phyloP scores from a whole-genome alignment of 139 green algal species.

The Raphidocelis subcapitata region DNA sequence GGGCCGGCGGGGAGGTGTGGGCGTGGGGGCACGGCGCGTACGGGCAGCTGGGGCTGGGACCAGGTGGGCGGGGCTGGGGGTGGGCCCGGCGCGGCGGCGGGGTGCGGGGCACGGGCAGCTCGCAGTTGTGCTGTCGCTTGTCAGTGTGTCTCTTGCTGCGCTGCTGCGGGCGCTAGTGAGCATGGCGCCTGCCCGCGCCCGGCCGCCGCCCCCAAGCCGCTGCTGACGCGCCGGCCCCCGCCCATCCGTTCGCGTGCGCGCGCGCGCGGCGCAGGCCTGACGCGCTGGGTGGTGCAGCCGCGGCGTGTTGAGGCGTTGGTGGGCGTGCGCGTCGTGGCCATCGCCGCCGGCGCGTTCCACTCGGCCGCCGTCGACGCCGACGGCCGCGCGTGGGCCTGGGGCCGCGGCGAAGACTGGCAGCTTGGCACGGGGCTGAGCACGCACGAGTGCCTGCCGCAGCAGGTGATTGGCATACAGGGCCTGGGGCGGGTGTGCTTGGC shows the following conservation, averaged over 20 bases:
- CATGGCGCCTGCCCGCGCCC: too few relatives aligned
- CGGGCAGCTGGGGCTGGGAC: slow-evolving; percentile 43
- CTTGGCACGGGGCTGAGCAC: slow-evolving; percentile 24
- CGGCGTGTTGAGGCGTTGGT: not conserved
- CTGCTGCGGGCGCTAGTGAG: too few relatives aligned
- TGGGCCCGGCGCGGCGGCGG: too few relatives aligned
- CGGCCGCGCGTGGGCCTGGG: slow-evolving; percentile 34
- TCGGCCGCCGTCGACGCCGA: slow-evolving; percentile 29
- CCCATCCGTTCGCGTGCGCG: too few relatives aligned
- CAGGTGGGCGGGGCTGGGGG: slow-evolving; percentile 5
- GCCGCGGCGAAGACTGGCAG: slow-evolving; percentile 40
- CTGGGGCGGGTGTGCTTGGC: not conserved
- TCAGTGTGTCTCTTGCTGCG: too few relatives aligned
- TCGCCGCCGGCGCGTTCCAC: slow-evolving; percentile 36
- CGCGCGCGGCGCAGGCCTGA: not conserved
- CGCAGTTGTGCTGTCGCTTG: too few relatives aligned
- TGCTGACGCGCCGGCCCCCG: too few relatives aligned
- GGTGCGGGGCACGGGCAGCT: too few relatives aligned
- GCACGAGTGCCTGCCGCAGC: slow-evolving; percentile 38
- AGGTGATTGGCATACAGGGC: not conserved
- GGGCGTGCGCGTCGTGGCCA: not conserved
- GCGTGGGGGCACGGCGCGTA: slow-evolving; percentile 36
- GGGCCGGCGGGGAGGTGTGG: slow-evolving; percentile 25
- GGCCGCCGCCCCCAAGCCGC: too few relatives aligned
- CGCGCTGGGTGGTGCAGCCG: not conserved